A percentile compares a stretch with the other conserved stretches of the same genome.
Conservation (phyloP, 2,329 filamentous ascomycete genomes). For the Aspergillus versicolor region DNA sequence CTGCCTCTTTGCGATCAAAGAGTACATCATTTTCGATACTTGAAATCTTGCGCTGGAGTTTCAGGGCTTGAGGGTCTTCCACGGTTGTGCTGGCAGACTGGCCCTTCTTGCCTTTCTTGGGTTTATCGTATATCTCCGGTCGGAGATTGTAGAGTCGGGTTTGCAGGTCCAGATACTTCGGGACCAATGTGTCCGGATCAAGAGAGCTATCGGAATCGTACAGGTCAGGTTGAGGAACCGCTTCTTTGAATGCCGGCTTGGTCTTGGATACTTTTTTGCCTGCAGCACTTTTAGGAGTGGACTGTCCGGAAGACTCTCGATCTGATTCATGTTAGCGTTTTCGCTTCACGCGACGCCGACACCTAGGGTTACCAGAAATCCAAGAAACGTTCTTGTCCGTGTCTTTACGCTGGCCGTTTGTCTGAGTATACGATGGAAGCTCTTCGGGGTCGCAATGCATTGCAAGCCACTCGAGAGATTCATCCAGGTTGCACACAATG, state of each 20-base stretch:
- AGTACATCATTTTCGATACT: conserved; percentile 76
- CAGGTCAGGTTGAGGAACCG: conserved; percentile 22
- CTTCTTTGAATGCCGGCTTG: conserved; percentile 26
- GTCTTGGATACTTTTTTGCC: conserved; percentile 25
- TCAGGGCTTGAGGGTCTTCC: conserved; percentile 54
- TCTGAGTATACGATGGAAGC: conserved; percentile 68
- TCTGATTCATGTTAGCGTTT: conserved; percentile 32
- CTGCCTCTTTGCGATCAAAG: conserved; percentile 67
- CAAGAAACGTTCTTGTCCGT: conserved; percentile 34
- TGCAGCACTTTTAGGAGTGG: conserved; percentile 24
- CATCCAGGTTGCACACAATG: conserved; percentile 79
- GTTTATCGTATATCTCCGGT: conserved; percentile 50
- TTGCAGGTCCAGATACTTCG: conserved; percentile 75
- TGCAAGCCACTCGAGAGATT: conserved; percentile 88
- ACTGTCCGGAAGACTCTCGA: conserved; percentile 28
- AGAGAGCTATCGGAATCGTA: conserved; percentile 62
- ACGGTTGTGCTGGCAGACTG: conserved; percentile 20
- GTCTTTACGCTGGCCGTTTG: conserved; percentile 29
- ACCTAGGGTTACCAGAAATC: conserved; percentile 34
- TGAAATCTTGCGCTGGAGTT: conserved; percentile 70
- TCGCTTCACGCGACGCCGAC: conserved; percentile 13
- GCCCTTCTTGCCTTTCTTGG: conserved; percentile 44
- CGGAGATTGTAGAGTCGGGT: conserved; percentile 64
- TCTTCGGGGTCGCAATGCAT: conserved; percentile 68
- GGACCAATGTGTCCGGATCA: conserved; percentile 71